Conservation (phyloP, 495 filamentous ascomycete genomes). For the Lichenothelia convexa region DNA sequence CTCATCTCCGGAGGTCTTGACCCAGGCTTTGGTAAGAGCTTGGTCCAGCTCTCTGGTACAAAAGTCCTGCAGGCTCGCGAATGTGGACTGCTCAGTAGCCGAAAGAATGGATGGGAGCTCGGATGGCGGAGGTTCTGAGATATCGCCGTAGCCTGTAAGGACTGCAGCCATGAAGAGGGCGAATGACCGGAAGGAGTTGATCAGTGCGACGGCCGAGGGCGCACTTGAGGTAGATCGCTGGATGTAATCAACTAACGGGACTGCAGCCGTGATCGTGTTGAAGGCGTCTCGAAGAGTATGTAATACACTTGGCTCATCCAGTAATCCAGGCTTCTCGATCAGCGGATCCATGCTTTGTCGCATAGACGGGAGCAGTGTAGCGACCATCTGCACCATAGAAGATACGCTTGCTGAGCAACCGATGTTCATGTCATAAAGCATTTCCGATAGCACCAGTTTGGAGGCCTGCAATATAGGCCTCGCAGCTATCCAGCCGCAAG, state of each 20-base stretch:
- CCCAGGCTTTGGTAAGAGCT: conserved; percentile 20
- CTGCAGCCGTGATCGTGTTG: conserved; percentile 25
- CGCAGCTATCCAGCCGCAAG: conserved; percentile 40
- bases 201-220: neutral
- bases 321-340: conserved; percentile 14
- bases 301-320: conserved; percentile 26
- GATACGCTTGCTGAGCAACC: conserved; percentile 24
- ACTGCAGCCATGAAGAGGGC: conserved; percentile 13
- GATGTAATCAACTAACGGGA: conserved; percentile 37
- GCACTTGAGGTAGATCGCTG: conserved; percentile 15
- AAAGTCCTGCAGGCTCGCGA: conserved; percentile 13
- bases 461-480: conserved; percentile 36
- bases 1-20: conserved; percentile 10
- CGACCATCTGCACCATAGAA: conserved; percentile 27
- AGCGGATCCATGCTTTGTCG: conserved; percentile 21
- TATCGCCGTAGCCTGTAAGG: conserved; percentile 7
- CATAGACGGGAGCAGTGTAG: conserved; percentile 26
- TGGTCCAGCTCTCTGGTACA: conserved; percentile 15
- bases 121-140: neutral
- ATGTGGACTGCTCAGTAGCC: conserved; percentile 3
- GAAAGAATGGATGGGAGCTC: conserved; percentile 1
- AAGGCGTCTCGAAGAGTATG: conserved; percentile 26
- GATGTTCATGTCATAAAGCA: conserved; percentile 33
- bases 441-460: conserved; percentile 23
- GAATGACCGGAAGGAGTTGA: conserved; percentile 20